These are phyloP conservation scores for Phytophthora sp. DNA, from an alignment of 352 stramenopile genomes.

Conservation along the genomic window DNA sequence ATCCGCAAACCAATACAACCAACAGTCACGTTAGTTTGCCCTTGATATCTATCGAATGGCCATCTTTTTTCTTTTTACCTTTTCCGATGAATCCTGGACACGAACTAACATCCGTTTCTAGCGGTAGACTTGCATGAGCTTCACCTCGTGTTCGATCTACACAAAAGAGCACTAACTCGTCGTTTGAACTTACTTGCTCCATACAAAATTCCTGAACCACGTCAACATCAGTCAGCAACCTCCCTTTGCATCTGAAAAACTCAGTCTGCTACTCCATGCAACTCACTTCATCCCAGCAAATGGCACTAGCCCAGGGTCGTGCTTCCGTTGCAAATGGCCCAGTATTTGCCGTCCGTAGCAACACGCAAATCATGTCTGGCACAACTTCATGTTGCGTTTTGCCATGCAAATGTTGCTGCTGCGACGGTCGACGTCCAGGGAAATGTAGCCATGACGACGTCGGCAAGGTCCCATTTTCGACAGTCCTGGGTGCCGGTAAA, in stretches of 20 bases:
- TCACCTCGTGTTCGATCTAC: constrained; percentile 68
- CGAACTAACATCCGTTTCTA: constrained; percentile 47
- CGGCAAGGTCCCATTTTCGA: constrained; percentile 16
- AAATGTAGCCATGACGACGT: constrained; percentile 66
- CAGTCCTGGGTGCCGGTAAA: constrained; percentile 38
- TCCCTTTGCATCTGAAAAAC: background rate
- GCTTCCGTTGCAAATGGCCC: constrained; percentile 53
- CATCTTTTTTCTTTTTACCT: constrained; percentile 53
- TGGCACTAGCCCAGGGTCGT: constrained; percentile 35
- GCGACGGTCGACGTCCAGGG: constrained; percentile 21
- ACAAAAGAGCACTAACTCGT: constrained; percentile 75
- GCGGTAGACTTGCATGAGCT: constrained; percentile 42
- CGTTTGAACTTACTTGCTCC: constrained; percentile 62
- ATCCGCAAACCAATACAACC: too few relatives aligned
- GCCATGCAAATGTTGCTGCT: constrained; percentile 16
- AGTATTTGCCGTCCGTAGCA: constrained; percentile 42
- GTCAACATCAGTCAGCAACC: background rate
- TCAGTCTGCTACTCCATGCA: background rate
- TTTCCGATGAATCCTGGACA: constrained; percentile 78
- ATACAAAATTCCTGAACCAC: constrained; percentile 70
- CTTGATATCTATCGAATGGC: too few relatives aligned
- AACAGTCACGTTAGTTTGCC: too few relatives aligned
- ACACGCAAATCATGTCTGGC: constrained; percentile 53
- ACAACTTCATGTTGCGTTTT: constrained; percentile 31
- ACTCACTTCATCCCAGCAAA: constrained; percentile 64